phyloP scores from a whole-genome alignment of 495 filamentous ascomycete species.

The Ramalina intermedia region DNA sequence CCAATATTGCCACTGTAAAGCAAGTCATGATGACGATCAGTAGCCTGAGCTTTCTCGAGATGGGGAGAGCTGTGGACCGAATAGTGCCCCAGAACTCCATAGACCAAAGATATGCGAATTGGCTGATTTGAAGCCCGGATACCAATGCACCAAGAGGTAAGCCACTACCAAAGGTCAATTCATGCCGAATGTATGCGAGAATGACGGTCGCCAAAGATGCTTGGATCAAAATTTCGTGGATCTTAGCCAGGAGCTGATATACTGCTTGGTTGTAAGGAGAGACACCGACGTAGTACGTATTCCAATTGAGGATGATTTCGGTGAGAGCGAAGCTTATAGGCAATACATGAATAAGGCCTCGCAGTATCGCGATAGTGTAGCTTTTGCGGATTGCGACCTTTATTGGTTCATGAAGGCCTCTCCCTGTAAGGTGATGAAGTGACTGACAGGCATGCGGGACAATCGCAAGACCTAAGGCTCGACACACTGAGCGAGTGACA shows the following conservation, averaged over 20 bases:
- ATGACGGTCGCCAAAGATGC: constrained; percentile 14
- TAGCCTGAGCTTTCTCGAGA: background rate
- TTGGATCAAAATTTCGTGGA: constrained; percentile 16
- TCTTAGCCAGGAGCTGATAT: constrained; percentile 16
- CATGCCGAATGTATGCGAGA: constrained; percentile 10
- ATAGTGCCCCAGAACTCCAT: constrained; percentile 14
- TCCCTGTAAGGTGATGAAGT: background rate
- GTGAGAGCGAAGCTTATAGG: constrained; percentile 7
- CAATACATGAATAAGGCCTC: constrained; percentile 5
- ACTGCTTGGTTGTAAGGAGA: constrained; percentile 9
- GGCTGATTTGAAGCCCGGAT: constrained; percentile 12
- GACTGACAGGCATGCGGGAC: background rate
- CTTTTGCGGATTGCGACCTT: constrained; percentile 7
- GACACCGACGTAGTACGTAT: constrained; percentile 9
- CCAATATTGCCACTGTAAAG: constrained; percentile 9
- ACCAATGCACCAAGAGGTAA: constrained; percentile 14
- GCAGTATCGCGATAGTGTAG: constrained; percentile 1
- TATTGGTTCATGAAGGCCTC: constrained; percentile 3
- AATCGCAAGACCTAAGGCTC: constrained; percentile 7
- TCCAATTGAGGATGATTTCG: constrained; percentile 12
- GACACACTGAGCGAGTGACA: background rate
- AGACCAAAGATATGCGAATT: constrained; percentile 18
- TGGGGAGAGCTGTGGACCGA: background rate
- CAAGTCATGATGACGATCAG: background rate
- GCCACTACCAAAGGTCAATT: constrained; percentile 5